Evolutionary conservation across 2,329 filamentous ascomycete species (phyloP), one percentile per base, ranked within the genome.

Genomic region (Lachnum nothofagi): DNA sequence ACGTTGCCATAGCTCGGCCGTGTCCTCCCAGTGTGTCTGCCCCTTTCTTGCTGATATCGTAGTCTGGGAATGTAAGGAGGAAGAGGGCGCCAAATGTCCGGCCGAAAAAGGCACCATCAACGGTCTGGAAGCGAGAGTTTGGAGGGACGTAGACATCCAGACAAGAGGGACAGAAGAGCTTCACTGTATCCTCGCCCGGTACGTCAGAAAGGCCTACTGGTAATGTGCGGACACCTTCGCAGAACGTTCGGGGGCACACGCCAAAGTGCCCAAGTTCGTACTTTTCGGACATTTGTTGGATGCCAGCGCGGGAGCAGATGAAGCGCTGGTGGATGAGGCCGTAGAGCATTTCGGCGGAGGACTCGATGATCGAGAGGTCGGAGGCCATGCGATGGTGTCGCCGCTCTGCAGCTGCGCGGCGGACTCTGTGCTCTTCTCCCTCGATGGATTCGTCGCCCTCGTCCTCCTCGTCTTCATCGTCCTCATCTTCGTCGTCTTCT

Each of bases 261-360:
- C 93, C 93, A 65, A 98, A 98, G 72, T 98, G 91, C 53, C 91
- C 87, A 42, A 95, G 78, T 69, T 97, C 91, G 74, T 97, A 98
- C 70, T 98, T 98, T 70, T 98, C 93, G 55, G 91, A 89, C 93
- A 98, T 98, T 68, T 96, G 91, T 71, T 97, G 91, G 63, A 98
- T 97, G 44, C 93, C 93, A 2, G 88, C 89, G 51, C 93, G 81
- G 20, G 91, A 96, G 64, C 91, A 97, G 71, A 98, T 97, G 70
- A 96, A 98, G 49, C 93, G 86, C 69, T 97, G 93, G 72, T 98
- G 93, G 68, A 98, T 98, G 51, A 98, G 80, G 34, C 93, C 93
- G 71, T 98, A 98, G 20, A 98, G 83, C 73, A 97, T 84, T 73
- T 98, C 93, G n/a, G 93, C 91, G 0, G 90, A 95, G 57, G 87